These are phyloP conservation scores for Blastomyces gilchristii DNA, from an alignment of 2,329 filamentous ascomycete genomes.

Conservation along the genomic window DNA sequence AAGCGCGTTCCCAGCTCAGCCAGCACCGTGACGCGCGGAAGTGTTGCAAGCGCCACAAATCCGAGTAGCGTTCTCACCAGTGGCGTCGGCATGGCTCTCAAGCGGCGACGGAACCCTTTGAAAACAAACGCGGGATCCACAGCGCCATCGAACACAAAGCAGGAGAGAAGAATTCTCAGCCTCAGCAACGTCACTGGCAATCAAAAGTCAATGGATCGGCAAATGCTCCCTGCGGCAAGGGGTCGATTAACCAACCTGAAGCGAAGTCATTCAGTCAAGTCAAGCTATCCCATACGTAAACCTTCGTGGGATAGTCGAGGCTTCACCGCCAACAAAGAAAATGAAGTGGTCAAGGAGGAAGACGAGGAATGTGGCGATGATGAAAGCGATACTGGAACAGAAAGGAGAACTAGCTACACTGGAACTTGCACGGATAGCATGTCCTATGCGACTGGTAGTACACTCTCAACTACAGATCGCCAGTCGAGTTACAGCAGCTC, in stretches of 20 bases:
- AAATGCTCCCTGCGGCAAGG: slow-evolving; percentile 23
- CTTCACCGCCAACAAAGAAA: slow-evolving; percentile 48
- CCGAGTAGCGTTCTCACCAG: slow-evolving; percentile 32
- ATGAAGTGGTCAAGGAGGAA: slow-evolving; percentile 54
- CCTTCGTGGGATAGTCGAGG: slow-evolving; percentile 55
- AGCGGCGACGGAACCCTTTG: slow-evolving; percentile 41
- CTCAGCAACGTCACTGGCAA: slow-evolving; percentile 83
- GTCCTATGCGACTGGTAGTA: slow-evolving; percentile 32
- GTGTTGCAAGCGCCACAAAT: slow-evolving; percentile 26
- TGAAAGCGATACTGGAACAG: slow-evolving; percentile 43
- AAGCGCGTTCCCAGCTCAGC: slow-evolving; percentile 42
- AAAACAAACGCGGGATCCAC: slow-evolving; percentile 33
- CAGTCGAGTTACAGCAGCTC: slow-evolving; percentile 34
- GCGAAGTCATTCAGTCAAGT: slow-evolving; percentile 68
- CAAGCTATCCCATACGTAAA: slow-evolving; percentile 52
- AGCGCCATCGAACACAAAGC: slow-evolving; percentile 39
- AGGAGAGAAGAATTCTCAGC: slow-evolving; percentile 72
- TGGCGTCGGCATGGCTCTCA: slow-evolving; percentile 39
- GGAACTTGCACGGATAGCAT: slow-evolving; percentile 35
- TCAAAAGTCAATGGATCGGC: slow-evolving; percentile 28
- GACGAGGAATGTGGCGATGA: slow-evolving; percentile 39
- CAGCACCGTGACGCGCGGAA: slow-evolving; percentile 31
- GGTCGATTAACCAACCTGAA: slow-evolving; percentile 51
- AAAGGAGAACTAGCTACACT: slow-evolving; percentile 36
- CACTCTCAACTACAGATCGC: slow-evolving; percentile 28